These are phyloP conservation scores for Fusarium camptoceras DNA, from an alignment of 2,329 filamentous ascomycete species.

Conservation along the genomic window DNA sequence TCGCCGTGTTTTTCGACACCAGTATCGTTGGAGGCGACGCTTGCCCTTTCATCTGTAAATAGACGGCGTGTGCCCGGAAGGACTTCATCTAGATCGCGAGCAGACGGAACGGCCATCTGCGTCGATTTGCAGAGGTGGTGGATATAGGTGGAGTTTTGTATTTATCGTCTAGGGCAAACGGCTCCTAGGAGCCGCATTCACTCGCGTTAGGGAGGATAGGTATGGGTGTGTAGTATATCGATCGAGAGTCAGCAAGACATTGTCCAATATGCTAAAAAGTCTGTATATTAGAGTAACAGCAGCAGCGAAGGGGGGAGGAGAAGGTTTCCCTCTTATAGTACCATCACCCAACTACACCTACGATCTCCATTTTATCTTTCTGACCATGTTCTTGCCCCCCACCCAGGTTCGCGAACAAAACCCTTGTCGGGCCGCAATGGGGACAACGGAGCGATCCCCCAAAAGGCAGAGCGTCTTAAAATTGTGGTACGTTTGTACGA, in stretches of 20 bases:
- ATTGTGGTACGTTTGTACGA: conserved; percentile 30
- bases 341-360: conserved; percentile 6
- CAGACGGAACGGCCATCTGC: conserved; percentile 39
- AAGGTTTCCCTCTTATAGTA: conserved; percentile 20
- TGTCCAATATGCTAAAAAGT: conserved; percentile 8
- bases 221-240: conserved; percentile 27
- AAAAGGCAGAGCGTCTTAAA: conserved; percentile 24
- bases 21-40: conserved; percentile 39
- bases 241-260: conserved; percentile 41
- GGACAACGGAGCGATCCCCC: conserved; percentile 28
- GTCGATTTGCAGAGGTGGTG: conserved; percentile 3
- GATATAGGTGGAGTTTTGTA: conserved; percentile 7
- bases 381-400: conserved; percentile 1
- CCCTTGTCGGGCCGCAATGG: conserved; percentile 41
- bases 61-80: conserved; percentile 49
- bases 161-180: conserved; percentile 27
- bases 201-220: conserved; percentile 38
- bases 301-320: not conserved
- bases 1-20: conserved; percentile 52
- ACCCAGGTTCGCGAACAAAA: conserved; percentile 8
- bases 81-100: conserved; percentile 40
- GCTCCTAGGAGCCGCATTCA: conserved; percentile 41
- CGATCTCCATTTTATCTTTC: conserved; percentile 21
- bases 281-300: not conserved
- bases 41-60: conserved; percentile 46